These are phyloP conservation scores for Dioscorea cayenensis DNA, from an alignment of 116 monocot genomes.

Conservation along the genomic window DNA sequence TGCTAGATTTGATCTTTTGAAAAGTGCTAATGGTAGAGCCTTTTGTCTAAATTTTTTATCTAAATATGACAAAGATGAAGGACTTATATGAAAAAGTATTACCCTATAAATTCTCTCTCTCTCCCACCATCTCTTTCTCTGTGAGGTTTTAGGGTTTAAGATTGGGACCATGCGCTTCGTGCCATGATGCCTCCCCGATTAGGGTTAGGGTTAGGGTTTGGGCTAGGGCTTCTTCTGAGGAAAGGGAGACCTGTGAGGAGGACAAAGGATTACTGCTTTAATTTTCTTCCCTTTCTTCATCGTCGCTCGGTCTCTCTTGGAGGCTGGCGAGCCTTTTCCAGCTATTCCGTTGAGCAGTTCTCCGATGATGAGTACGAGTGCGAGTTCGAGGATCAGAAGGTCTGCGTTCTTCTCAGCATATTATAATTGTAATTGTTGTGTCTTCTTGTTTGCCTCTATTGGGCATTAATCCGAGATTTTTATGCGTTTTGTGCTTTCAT, in stretches of 20 bases:
- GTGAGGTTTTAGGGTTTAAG: too few species aligned
- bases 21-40: too few species aligned
- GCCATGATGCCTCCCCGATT: slow-evolving; percentile 38
- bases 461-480: not conserved
- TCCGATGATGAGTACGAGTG: slow-evolving; percentile 97
- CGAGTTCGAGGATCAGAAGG: slow-evolving; percentile 89
- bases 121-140: not conserved
- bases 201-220: slow-evolving; percentile 22
- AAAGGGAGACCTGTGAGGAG: not conserved
- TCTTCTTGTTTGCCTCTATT: too few species aligned
- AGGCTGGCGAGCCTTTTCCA: slow-evolving; percentile 27
- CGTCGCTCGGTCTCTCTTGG: slow-evolving; percentile 7
- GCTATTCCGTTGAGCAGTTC: slow-evolving; percentile 86
- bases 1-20: too few species aligned
- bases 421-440: not conserved
- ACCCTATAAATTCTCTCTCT: not conserved
- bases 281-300: slow-evolving; percentile 11
- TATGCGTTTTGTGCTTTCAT: not conserved
- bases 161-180: slow-evolving; percentile 17
- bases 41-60: too few species aligned
- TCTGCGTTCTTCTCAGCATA: not conserved
- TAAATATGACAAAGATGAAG: too few species aligned
- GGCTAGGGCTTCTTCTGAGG: slow-evolving; percentile 21
- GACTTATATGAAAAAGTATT: too few species aligned
- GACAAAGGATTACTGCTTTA: slow-evolving; percentile 1